Conservation (phyloP, 2,329 filamentous ascomycete genomes). For the Penicillium psychrosexuale region DNA sequence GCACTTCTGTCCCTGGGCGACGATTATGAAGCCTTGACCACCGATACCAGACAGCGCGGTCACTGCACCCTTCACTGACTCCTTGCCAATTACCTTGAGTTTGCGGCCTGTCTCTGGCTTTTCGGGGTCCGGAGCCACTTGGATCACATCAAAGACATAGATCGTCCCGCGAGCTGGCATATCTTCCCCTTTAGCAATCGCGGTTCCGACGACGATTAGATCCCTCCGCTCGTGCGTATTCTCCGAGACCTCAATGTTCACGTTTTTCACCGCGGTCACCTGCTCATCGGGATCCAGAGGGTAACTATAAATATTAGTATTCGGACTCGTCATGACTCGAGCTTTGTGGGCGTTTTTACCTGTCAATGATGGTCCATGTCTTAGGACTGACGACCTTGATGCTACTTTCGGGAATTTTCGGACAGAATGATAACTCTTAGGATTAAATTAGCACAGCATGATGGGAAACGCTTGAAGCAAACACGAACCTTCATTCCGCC, state of each 20-base stretch:
- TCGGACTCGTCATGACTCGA: neutral
- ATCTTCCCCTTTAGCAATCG: conserved; percentile 84
- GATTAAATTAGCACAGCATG: conserved; percentile 7
- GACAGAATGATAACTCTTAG: conserved; percentile 56
- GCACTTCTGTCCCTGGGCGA: conserved; percentile 92
- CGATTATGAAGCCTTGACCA: conserved; percentile 81
- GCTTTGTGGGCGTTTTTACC: conserved; percentile 30
- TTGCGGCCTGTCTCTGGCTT: conserved; percentile 80
- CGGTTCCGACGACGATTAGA: conserved; percentile 80
- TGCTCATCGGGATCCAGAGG: conserved; percentile 71
- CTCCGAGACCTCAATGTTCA: conserved; percentile 87
- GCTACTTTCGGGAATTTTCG: conserved; percentile 66
- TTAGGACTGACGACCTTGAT: conserved; percentile 76
- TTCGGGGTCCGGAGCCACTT: conserved; percentile 84
- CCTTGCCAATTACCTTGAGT: conserved; percentile 80
- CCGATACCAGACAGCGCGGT: conserved; percentile 82
- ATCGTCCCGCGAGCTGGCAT: conserved; percentile 79
- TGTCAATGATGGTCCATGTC: conserved; percentile 76
- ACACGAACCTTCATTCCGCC: conserved; percentile 66
- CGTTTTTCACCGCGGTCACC: conserved; percentile 74
- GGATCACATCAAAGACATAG: conserved; percentile 87
- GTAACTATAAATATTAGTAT: conserved; percentile 42
- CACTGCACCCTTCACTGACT: conserved; percentile 89
- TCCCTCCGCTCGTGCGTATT: conserved; percentile 80
- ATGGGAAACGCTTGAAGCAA: neutral